A percentile compares a stretch with the other conserved stretches of the same genome.
phyloP scores from a whole-genome alignment of 2,329 filamentous ascomycete species.

The Tolypocladium tundrense region DNA sequence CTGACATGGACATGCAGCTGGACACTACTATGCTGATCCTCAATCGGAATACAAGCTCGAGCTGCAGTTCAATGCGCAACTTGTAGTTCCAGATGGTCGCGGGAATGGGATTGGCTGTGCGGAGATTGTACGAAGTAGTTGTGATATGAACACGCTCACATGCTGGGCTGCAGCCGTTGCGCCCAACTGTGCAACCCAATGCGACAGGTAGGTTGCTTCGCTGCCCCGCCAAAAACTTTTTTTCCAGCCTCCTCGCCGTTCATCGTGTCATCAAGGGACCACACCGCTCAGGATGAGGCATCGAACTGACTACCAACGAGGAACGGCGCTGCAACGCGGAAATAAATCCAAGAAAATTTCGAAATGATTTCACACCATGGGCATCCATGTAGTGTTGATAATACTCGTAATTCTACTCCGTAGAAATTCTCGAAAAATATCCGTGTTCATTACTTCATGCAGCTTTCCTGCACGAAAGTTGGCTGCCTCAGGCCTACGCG shows the following conservation, averaged over 20 bases:
- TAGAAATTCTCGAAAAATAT: neutral
- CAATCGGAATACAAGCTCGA: too few relatives aligned
- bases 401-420: too few relatives aligned
- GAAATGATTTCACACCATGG: neutral
- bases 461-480: neutral
- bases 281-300: neutral
- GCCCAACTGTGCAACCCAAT: neutral
- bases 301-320: too few relatives aligned
- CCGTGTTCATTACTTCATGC: neutral
- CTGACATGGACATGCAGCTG: too few relatives aligned
- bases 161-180: too few relatives aligned
- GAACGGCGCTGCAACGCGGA: neutral
- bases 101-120: too few relatives aligned
- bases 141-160: too few relatives aligned
- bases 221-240: neutral
- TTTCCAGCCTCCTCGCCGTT: neutral
- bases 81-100: too few relatives aligned
- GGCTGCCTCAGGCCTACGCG: constrained; percentile 2
- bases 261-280: neutral
- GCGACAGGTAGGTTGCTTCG: neutral
- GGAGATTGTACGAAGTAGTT: too few relatives aligned
- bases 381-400: neutral
- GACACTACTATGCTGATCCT: too few relatives aligned
- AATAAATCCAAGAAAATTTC: neutral
- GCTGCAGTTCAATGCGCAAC: too few relatives aligned